phyloP scores from a whole-genome alignment of 306 rosid genomes.

The Coriaria nepalensis region DNA sequence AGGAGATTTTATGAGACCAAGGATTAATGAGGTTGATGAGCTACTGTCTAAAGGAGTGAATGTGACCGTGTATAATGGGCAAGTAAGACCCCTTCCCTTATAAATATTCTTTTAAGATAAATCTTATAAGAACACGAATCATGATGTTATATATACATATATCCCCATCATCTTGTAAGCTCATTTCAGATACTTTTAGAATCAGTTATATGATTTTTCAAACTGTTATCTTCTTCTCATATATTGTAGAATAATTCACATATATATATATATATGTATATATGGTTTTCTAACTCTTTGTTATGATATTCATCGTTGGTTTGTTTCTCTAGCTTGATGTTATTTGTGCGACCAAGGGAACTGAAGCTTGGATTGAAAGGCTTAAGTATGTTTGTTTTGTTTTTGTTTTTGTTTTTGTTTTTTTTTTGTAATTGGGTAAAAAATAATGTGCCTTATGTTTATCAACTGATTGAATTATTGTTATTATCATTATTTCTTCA shows the following conservation, averaged over 20 bases:
- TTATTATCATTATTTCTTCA: neutral
- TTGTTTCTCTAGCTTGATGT: slow-evolving; percentile 49
- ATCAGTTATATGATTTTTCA: too few relatives aligned
- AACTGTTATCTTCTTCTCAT: too few relatives aligned
- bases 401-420: neutral
- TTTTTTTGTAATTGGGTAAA: too few relatives aligned
- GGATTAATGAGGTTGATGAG: slow-evolving; percentile 78
- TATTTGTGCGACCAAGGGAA: slow-evolving; percentile 80
- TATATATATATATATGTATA: too few relatives aligned
- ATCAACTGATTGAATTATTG: neutral
- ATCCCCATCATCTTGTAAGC: too few relatives aligned
- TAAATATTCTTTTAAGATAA: neutral
- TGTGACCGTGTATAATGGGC: slow-evolving; percentile 83
- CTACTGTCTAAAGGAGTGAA: slow-evolving; percentile 68
- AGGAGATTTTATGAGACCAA: slow-evolving; percentile 82
- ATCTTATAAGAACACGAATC: neutral
- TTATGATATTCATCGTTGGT: neutral
- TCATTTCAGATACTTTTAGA: too few relatives aligned
- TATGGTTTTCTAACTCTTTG: too few relatives aligned
- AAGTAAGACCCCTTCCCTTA: slow-evolving; percentile 27
- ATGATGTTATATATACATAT: too few relatives aligned
- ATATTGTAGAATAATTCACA: too few relatives aligned
- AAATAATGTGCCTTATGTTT: too few relatives aligned
- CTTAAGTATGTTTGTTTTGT: slow-evolving; percentile 38
- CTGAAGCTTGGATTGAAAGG: slow-evolving; percentile 73